phyloP scores from a whole-genome alignment of 176 grass and related monocot genomes.

The Calamus simplicifolius region DNA sequence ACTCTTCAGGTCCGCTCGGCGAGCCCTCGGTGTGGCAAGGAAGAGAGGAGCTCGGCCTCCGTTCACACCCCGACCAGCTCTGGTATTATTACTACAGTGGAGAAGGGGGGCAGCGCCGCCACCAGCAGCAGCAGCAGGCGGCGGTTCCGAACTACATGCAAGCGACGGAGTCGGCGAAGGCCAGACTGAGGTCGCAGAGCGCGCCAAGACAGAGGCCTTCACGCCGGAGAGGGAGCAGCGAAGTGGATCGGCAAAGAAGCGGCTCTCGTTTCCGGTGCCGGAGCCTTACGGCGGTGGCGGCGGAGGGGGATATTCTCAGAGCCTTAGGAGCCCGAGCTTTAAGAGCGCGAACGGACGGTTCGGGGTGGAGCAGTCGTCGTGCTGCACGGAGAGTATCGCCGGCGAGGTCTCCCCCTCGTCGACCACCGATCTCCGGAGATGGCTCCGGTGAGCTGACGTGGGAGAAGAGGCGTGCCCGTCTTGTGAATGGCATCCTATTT shows the following conservation, averaged over 20 bases:
- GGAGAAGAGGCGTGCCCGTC: background rate
- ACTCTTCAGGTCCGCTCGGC: conserved; percentile 69
- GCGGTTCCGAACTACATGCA: conserved; percentile 88
- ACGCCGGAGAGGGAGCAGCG: conserved; percentile 60
- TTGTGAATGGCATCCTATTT: no score
- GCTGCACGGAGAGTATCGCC: conserved; percentile 61
- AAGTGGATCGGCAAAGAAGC: conserved; percentile 44
- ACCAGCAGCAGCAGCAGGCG: conserved; percentile 9
- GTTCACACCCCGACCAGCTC: no score
- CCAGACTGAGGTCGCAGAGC: conserved; percentile 64
- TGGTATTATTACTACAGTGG: no score
- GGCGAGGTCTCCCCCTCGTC: conserved; percentile 62
- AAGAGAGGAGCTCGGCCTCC: conserved; percentile 8
- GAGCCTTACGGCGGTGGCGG: conserved; percentile 13
- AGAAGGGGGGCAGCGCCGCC: conserved; percentile 1
- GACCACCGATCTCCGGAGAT: conserved; percentile 66
- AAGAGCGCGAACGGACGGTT: conserved; percentile 76
- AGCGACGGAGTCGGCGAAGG: conserved; percentile 90
- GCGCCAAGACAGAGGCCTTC: conserved; percentile 67
- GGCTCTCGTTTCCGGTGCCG: conserved; percentile 69
- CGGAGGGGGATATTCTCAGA: conserved; percentile 35
- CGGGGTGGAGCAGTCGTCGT: conserved; percentile 71
- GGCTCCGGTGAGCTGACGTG: conserved; percentile 43
- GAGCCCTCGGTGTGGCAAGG: conserved; percentile 48
- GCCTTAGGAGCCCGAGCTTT: conserved; percentile 82